A percentile compares a stretch with the other conserved stretches of the same genome.
phyloP scores from a whole-genome alignment of 1,284 basidiomycete species.

The Leccinum griseonigrum region DNA sequence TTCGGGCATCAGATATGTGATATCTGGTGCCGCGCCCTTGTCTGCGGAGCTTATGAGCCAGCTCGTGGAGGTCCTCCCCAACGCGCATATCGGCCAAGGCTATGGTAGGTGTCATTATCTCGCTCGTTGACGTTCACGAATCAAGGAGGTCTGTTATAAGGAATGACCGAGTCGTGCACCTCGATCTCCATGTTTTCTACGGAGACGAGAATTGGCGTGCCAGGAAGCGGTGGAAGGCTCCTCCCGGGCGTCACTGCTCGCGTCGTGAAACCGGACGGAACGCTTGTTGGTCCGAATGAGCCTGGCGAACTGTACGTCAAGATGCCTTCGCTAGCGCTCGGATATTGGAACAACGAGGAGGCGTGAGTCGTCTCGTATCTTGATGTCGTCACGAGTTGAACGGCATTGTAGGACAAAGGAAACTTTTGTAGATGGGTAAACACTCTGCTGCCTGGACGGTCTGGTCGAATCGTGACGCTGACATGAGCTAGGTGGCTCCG shows the following conservation, averaged over 20 bases:
- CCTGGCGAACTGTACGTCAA: slow-evolving; percentile 60
- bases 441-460: not conserved
- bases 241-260: slow-evolving; percentile 50
- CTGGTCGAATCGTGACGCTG: slow-evolving; percentile 19
- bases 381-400: not conserved
- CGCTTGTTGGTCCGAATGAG: slow-evolving; percentile 54
- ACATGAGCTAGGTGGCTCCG: slow-evolving; percentile 55
- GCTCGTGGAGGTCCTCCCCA: slow-evolving; percentile 54
- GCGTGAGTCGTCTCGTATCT: slow-evolving; percentile 47
- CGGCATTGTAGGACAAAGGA: slow-evolving; percentile 43
- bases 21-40: slow-evolving; percentile 75
- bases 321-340: slow-evolving; percentile 54
- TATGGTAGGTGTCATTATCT: slow-evolving; percentile 44
- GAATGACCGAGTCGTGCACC: slow-evolving; percentile 56
- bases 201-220: slow-evolving; percentile 45
- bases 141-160: slow-evolving; percentile 22
- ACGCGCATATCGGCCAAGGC: slow-evolving; percentile 61
- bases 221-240: slow-evolving; percentile 57
- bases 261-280: slow-evolving; percentile 61
- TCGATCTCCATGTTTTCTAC: slow-evolving; percentile 49
- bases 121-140: not conserved
- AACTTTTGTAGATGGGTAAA: slow-evolving; percentile 51
- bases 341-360: slow-evolving; percentile 57
- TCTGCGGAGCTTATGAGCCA: slow-evolving; percentile 61
- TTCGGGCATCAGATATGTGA: slow-evolving; percentile 53